Evolutionary conservation across 805 yeast species (phyloP).

Genomic region (Kodamaea kakaduensis): DNA sequence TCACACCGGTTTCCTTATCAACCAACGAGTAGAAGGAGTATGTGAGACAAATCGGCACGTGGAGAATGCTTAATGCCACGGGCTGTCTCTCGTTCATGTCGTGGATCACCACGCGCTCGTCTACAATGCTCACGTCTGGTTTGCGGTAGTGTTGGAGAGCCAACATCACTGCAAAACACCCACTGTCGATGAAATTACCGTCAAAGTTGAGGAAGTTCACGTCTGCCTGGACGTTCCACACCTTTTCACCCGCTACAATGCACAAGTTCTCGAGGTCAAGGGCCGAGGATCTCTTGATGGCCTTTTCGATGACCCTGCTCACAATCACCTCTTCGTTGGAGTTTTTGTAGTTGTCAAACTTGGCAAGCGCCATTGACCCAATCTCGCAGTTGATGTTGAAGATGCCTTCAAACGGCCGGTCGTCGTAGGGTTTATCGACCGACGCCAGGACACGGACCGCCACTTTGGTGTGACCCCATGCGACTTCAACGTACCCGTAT

Average conservation of each 20-base stretch:
- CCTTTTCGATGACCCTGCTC: constrained; percentile 82
- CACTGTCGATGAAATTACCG: constrained; percentile 88
- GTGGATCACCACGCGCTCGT: constrained; percentile 62
- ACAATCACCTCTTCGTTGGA: constrained; percentile 80
- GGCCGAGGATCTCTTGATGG: constrained; percentile 86
- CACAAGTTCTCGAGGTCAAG: constrained; percentile 87
- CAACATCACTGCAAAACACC: constrained; percentile 86
- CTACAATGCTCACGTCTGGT: constrained; percentile 71
- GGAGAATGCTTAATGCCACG: constrained; percentile 77
- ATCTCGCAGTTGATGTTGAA: constrained; percentile 82
- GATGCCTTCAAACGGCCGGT: constrained; percentile 90
- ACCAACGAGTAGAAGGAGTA: constrained; percentile 78
- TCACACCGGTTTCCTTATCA: constrained; percentile 63
- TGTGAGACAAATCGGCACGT: constrained; percentile 85
- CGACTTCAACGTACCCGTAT: constrained; percentile 77
- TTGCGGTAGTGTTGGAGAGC: constrained; percentile 78
- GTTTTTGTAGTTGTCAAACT: constrained; percentile 69
- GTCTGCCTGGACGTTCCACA: constrained; percentile 91
- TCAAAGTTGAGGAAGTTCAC: constrained; percentile 85
- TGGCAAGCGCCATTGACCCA: constrained; percentile 84
- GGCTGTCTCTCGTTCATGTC: constrained; percentile 78
- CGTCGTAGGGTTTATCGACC: constrained; percentile 77
- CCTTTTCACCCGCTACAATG: constrained; percentile 83
- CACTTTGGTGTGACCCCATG: constrained; percentile 68
- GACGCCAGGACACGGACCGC: constrained; percentile 72